Conservation (phyloP, 805 yeast species). For the Candida loeiensis region DNA sequence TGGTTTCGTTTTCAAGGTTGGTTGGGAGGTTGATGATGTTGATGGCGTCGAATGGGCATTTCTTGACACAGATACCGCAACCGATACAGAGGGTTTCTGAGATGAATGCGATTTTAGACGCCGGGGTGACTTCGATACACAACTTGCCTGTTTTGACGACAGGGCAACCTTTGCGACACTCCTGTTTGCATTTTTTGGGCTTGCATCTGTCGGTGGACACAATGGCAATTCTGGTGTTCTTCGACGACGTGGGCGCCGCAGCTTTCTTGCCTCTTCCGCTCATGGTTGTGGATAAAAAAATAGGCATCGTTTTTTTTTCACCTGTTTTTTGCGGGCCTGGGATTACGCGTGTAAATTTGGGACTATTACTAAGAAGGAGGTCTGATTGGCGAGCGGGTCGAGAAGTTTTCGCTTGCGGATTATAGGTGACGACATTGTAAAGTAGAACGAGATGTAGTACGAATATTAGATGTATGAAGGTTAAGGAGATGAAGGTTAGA, state of each 20-base stretch:
- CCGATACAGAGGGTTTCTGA: constrained; percentile 95
- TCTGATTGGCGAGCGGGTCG: constrained; percentile 24
- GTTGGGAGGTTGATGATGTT: constrained; percentile 95
- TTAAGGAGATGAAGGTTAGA: neutral
- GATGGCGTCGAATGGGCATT: constrained; percentile 97
- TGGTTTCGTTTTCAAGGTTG: constrained; percentile 84
- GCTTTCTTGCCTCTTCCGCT: constrained; percentile 15
- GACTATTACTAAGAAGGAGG: constrained; percentile 20
- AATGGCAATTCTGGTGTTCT: constrained; percentile 87
- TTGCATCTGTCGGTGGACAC: constrained; percentile 93
- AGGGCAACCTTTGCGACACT: constrained; percentile 95
- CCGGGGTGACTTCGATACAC: constrained; percentile 94
- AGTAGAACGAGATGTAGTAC: too few relatives aligned
- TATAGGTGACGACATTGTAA: too few relatives aligned
- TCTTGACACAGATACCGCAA: constrained; percentile 99
- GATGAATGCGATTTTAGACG: constrained; percentile 88
- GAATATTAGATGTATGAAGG: too few relatives aligned
- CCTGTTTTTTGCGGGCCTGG: constrained; percentile 6
- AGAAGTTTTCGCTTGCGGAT: too few relatives aligned
- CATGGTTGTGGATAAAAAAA: constrained; percentile 1
- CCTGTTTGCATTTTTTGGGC: constrained; percentile 98
- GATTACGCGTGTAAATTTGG: constrained; percentile 16
- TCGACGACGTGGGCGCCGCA: constrained; percentile 16
- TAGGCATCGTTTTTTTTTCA: constrained; percentile 13
- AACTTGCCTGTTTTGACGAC: constrained; percentile 96